phyloP scores from a whole-genome alignment of 345 rosid species.

The Linum lewisii region DNA sequence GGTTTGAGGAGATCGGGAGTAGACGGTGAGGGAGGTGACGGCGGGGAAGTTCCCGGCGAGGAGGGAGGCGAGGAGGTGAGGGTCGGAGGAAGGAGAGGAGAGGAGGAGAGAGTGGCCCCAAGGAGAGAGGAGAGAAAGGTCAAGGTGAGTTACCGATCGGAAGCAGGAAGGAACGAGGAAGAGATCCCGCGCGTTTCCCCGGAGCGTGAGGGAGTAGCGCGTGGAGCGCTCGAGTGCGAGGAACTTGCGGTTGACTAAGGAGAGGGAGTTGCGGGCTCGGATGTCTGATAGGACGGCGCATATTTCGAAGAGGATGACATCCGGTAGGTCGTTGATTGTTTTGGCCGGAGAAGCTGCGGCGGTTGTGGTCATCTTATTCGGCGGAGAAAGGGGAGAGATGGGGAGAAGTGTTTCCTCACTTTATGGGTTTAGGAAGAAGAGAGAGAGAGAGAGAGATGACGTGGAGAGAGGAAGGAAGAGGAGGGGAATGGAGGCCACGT shows the following conservation, averaged over 20 bases:
- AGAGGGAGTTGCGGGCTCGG: conserved; percentile 59
- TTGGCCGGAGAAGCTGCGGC: background rate
- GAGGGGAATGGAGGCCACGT: background rate
- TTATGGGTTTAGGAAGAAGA: no score
- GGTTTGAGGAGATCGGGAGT: conserved; percentile 45
- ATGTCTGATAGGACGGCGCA: conserved; percentile 43
- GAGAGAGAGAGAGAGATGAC: background rate
- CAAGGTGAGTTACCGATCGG: conserved; percentile 53
- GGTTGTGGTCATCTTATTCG: background rate
- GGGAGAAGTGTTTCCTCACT: no score
- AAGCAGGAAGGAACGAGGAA: conserved; percentile 46
- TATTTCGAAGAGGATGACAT: conserved; percentile 55
- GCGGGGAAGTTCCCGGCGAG: conserved; percentile 49
- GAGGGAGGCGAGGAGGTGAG: conserved; percentile 38
- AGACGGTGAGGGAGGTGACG: conserved; percentile 37
- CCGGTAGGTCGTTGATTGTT: conserved; percentile 55
- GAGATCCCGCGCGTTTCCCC: conserved; percentile 76
- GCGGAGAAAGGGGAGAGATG: background rate
- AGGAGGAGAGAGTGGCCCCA: conserved; percentile 68
- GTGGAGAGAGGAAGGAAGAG: background rate
- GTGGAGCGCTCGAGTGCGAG: conserved; percentile 57
- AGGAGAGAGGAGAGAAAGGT: conserved; percentile 76
- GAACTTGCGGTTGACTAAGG: conserved; percentile 61
- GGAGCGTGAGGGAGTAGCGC: conserved; percentile 71
- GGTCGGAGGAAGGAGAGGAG: conserved; percentile 26